Percentiles rank a stretch among this genome's conserved stretches.
Conservation (phyloP, 108 stramenopile species). For the Cyclotella cryptica region DNA sequence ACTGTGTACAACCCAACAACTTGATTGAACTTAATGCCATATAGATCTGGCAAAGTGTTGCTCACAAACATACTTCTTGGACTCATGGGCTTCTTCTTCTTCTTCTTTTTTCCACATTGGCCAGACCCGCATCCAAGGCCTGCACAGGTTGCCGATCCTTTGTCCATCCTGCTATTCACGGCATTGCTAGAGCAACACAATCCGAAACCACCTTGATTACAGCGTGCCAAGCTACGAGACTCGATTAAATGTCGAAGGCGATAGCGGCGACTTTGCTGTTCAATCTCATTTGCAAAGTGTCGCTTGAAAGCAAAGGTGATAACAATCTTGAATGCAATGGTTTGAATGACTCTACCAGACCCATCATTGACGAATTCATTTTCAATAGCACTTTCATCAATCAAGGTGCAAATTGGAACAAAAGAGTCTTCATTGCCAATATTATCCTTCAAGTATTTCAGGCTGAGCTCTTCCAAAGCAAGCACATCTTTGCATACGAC, state of each 20-base stretch:
- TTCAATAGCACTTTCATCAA: conserved; percentile 1
- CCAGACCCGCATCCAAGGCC: not conserved
- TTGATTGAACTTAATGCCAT: not conserved
- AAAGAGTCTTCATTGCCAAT: not conserved
- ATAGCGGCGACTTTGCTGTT: not conserved
- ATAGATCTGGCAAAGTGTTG: conserved; percentile 4
- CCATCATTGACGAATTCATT: not conserved
- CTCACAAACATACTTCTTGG: not conserved
- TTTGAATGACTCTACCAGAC: not conserved
- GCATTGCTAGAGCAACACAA: conserved; percentile 6
- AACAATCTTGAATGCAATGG: not conserved
- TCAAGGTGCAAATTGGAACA: not conserved
- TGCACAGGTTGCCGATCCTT: not conserved
- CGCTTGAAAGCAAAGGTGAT: not conserved
- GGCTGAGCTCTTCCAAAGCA: conserved; percentile 2
- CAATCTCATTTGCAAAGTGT: not conserved
- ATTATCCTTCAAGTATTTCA: conserved; percentile 9
- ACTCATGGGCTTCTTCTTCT: not conserved
- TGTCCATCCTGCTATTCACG: not conserved
- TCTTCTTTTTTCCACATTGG: conserved; percentile 1
- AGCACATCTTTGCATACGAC: not conserved
- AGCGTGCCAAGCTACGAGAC: not conserved
- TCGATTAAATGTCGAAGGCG: not conserved
- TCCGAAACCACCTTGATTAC: not conserved
- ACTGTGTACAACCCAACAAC: not conserved